Evolutionary conservation across 2,329 filamentous ascomycete species (phyloP).

Genomic region (Colletotrichum orchidophilum): DNA sequence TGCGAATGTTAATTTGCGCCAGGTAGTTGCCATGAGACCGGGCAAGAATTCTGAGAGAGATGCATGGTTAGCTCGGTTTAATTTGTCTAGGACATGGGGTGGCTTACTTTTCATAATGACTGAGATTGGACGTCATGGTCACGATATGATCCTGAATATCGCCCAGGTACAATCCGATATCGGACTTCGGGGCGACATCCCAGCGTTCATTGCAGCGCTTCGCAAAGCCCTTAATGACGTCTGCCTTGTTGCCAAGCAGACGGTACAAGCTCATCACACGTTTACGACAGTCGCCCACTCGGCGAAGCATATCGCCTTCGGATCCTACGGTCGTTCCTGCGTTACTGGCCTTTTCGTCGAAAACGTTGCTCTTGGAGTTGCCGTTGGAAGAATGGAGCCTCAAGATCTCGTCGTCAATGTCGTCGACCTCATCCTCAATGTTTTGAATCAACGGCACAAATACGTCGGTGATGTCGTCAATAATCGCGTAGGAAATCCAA

Average conservation of each 20-base stretch:
- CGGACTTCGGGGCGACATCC: slow-evolving; percentile 92
- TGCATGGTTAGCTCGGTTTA: slow-evolving; percentile 4
- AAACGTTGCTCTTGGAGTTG: slow-evolving; percentile 47
- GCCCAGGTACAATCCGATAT: slow-evolving; percentile 96
- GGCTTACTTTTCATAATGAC: slow-evolving; percentile 92
- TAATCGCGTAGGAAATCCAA: slow-evolving; percentile 98
- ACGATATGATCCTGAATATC: slow-evolving; percentile 99
- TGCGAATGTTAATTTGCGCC: slow-evolving; percentile 98
- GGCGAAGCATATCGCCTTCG: slow-evolving; percentile 85
- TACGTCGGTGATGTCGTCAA: slow-evolving; percentile 97
- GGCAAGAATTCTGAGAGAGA: slow-evolving; percentile 75
- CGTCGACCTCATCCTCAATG: slow-evolving; percentile 96
- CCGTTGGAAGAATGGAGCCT: slow-evolving; percentile 74
- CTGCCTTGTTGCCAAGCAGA: slow-evolving; percentile 93
- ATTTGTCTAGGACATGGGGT: not conserved
- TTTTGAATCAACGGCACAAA: slow-evolving; percentile 91
- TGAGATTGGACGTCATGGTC: slow-evolving; percentile 96
- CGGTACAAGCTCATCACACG: slow-evolving; percentile 97
- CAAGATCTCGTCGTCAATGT: slow-evolving; percentile 93
- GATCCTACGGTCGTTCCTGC: slow-evolving; percentile 57
- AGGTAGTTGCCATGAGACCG: slow-evolving; percentile 96
- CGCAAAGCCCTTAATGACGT: slow-evolving; percentile 98
- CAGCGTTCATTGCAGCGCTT: slow-evolving; percentile 98
- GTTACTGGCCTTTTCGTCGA: slow-evolving; percentile 58
- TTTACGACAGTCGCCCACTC: slow-evolving; percentile 93